Evolutionary conservation across 163 green algal species (phyloP), one percentile per base, ranked within the genome.

Genomic region (Scenedesmus sp.): DNA sequence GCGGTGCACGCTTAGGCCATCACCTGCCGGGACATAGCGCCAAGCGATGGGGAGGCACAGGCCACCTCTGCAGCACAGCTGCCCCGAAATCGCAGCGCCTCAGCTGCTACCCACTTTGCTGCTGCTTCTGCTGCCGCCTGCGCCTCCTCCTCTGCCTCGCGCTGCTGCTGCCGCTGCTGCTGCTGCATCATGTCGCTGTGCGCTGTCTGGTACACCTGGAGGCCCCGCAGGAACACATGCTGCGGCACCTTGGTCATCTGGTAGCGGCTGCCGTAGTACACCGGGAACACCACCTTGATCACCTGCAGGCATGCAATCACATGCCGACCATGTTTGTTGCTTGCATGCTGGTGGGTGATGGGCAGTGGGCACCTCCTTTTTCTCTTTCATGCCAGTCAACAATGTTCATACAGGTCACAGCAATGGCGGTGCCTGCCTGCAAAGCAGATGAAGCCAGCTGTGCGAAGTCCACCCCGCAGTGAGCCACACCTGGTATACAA

Each of bases 201-300:
- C 73, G 43, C 70, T 40, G 40, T 72, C 3, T 91, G 22, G 22
- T 68, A 68, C 12, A 51, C 24, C 35, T 87, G 26, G 3, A 91
- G 68, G 78, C 87, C 87, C 18, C 81, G 53, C 7, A 91, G 37
- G 53, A 91, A 91, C 40, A 82, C 59, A 40, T 91, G 87, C 78
- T 92, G 83, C 2, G 93, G 91, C 30, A 93, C 76, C 85, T 94
- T 94, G 37, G 87, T 87, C 49, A 84, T 91, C 65, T 92, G 88
- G 51, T 93, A 94, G 30, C 82, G 81, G 20, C 46, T 56, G 35
- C 93, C 93, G 81, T 94, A 94, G 76, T 93, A 95, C 15, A 95
- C 86, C 26, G 93, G 91, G 42, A 93, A 90, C 33, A 89, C 78
- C 40, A 94, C 30, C 70, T 95, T 95, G 7, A 93, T 42, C 24